Evolutionary conservation across 805 yeast genomes (phyloP), one percentile per base, ranked within the genome.

Genomic region (Spathaspora arborariae): DNA sequence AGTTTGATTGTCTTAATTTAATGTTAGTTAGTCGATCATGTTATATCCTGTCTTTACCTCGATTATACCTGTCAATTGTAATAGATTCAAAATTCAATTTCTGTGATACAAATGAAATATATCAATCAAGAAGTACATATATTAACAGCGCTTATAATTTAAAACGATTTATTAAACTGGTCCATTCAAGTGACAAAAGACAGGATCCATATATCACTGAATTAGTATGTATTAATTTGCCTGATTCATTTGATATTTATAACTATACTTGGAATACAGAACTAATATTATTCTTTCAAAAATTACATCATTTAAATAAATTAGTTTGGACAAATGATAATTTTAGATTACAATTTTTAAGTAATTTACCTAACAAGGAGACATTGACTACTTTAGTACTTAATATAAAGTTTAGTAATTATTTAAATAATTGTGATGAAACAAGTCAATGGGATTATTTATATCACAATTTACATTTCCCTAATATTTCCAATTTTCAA

Each of bases 61-160:
- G 73, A n/a, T 51, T 76, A 20, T 72, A 70, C 51, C 70, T 69
- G 36, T 59, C 68, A 15, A 58, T 68, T 2, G 62, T 72, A 13
- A 66, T 78, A 3, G 72, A 70, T 47, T 60, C 70, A 45, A 59
- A 59, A 39, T 71, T 56, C 46, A 64, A 62, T 42, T 70, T 62
- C 30, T 67, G 71, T 43, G 63, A 60, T 44, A 60, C 52, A 44
- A 49, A 52, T 50, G 44, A 49, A 47, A 13, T 30, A 3, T 18
- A 50, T 41, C 45, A 42, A 42, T n/a, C 44, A 41, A 22, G 50
- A 22, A 30, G 45, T 48, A 45, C 69, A 2, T 72, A 60, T 49
- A 63, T 74, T 46, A 72, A 68, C 44, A 62, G 67, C 48, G 59
- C 67, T 11, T 71, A 66, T 57, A 72, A 65, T 44, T 62, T 76